Conservation (phyloP, 148 eudicot species). For the Rhododendron ferrugineum region DNA sequence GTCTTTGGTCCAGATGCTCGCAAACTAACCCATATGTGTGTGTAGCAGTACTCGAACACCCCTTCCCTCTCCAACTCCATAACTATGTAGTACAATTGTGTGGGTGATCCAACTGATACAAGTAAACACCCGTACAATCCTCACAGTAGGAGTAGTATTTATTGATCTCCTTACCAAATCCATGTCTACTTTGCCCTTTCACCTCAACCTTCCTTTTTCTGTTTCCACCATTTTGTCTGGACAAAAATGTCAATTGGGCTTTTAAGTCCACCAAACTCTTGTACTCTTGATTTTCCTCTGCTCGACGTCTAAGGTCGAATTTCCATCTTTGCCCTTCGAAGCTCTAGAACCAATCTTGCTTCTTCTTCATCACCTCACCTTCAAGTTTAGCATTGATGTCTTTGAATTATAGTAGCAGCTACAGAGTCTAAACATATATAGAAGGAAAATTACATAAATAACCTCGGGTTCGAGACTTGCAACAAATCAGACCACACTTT, state of each 20-base stretch:
- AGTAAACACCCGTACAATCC: neutral
- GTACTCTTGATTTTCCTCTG: neutral
- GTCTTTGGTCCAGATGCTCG: too few species aligned
- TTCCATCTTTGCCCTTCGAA: neutral
- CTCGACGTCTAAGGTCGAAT: neutral
- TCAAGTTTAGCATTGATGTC: neutral
- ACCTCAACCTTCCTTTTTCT: neutral
- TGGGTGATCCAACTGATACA: neutral
- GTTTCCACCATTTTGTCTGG: conserved; percentile 13
- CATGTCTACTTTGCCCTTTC: neutral
- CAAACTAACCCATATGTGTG: neutral
- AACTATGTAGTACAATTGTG: neutral
- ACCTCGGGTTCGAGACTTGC: neutral
- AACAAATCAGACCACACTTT: neutral
- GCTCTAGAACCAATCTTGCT: neutral
- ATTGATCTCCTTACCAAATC: neutral
- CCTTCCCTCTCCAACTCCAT: neutral
- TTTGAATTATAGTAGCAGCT: neutral
- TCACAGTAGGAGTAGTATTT: neutral
- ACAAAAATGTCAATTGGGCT: conserved; percentile 7
- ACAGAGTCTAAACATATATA: too few species aligned
- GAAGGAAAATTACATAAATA: neutral
- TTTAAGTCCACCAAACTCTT: neutral
- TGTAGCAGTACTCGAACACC: neutral
- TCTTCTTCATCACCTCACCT: neutral